Evolutionary conservation across 2,329 filamentous ascomycete genomes (phyloP), one percentile per base, ranked within the genome.

Genomic region (Lachnellula arida): DNA sequence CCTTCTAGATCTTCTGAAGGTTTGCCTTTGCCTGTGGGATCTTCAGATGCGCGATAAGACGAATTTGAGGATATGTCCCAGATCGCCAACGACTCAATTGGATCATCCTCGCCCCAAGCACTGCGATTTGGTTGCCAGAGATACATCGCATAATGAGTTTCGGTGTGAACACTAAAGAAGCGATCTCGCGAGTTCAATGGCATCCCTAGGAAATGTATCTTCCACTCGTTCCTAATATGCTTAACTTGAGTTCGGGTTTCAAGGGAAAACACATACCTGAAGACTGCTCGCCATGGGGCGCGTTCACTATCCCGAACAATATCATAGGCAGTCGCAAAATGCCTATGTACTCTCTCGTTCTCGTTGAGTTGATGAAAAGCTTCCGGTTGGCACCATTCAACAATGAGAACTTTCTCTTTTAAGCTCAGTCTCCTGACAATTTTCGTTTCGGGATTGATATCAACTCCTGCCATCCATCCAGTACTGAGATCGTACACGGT

Each of bases 131-230:
- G 77, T 62, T 85, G 81, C 82, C 82, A 86, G 28, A 80, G 74
- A 67, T 86, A 86, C 14, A 85, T 72, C 40, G 76, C 81, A 68
- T 86, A 86, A 65, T 86, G 82, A 0, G 75, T 81, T 14, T 73
- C 65, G 48, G 74, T 85, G 65, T 87, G 84, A 1, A 79, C 71
- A 9, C 81, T 85, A 69, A 81, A 84, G 74, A 85, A 84, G n/a
- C 82, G 78, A 65, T 84, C 81, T 40, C 74, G 71, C n/a, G 74
- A 71, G 62, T 77, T 79, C 6, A 84, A 65, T 1, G 81, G 76
- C 49, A 84, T 72, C 9, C 81, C 81, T 1, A 81, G 70, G 63
- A 79, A 79, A 68, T 84, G 78, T 39, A 85, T 79, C 63, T 81
- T 81, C 79, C 80, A 86, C 65, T 86, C 81, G 46, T 65, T 68